Conservation (phyloP, 23 red algal genomes). For the Porphyridium purpureum region DNA sequence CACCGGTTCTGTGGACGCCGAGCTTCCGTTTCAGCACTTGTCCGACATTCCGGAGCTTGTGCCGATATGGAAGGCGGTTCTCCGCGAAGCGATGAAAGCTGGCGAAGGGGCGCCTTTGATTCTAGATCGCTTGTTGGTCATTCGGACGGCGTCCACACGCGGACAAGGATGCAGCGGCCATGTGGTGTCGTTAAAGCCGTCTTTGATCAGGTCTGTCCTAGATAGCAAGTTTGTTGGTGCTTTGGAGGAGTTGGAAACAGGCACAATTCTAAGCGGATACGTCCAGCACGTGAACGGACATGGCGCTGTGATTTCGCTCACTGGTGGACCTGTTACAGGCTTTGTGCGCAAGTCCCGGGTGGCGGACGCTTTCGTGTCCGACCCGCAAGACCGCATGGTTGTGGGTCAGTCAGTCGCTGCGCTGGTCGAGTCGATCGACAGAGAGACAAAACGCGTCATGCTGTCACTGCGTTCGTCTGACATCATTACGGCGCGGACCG, state of each 20-base stretch:
- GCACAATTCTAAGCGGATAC: background rate
- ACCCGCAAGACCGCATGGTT: background rate
- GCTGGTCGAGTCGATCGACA: background rate
- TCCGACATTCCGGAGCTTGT: background rate
- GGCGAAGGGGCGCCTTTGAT: background rate
- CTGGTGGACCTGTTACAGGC: background rate
- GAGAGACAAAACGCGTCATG: background rate
- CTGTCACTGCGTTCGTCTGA: background rate
- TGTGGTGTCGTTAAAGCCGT: background rate
- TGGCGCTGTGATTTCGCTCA: background rate
- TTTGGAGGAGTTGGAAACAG: background rate
- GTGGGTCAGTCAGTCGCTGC: background rate
- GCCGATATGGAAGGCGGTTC: background rate
- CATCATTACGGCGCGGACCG: background rate
- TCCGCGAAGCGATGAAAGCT: background rate
- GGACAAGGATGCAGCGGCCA: background rate
- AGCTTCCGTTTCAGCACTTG: background rate
- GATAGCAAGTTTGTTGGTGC: background rate
- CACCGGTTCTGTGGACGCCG: background rate
- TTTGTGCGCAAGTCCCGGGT: background rate
- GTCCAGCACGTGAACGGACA: background rate
- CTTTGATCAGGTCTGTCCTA: background rate
- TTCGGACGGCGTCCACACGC: too few relatives aligned
- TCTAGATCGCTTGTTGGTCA: background rate
- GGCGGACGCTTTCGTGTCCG: background rate